Evolutionary conservation across 306 rosid genomes (phyloP), one percentile per base, ranked within the genome.

Genomic region (Cucurbita pepo): DNA sequence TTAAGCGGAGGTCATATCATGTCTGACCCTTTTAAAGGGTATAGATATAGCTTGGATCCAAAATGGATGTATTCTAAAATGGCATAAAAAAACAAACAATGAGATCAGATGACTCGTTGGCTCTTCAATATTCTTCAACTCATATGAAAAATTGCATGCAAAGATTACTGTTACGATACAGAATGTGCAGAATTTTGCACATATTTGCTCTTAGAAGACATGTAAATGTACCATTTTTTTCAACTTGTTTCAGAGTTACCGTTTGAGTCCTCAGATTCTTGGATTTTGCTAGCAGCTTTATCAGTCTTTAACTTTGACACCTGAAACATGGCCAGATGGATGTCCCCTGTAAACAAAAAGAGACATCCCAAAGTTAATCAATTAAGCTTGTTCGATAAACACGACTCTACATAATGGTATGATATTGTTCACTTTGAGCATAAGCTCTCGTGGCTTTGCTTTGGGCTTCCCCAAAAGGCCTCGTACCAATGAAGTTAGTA

Each of bases 251-350:
- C 71, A 18, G 36, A 64, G 30, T 41, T 4, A 8, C 8, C 19
- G 16, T 56, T 40, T 56, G 55, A 19, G 9, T 55, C 76, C 64
- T 56, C 56, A 7, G 76, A 12, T 69, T 78, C 86, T 58, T 62
- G 81, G 30, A 44, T 45, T 70, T 70, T 71, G 73, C 74, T 84
- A 37, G 43, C 77, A 79, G 56, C 60, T 76, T 81, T 87, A 67
- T 72, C 82, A 1, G 73, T 77, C 80, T 81, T 76, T 21, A 88
- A 73, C 82, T 90, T 93, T 18, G 90, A 86, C 52, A 85, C 90
- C 0, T 90, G 94, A 57, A 93, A 93, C 82, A 93, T 86, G 10
- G 98, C 98, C 76, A 88, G 79, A 82, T 93, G 85, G 56, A 52
- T 83, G 82, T 93, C 98, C 53, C 98, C 98, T 93, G 83, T 10